Evolutionary conservation across 345 rosid species (phyloP).

Genomic region (Populus simonii): DNA sequence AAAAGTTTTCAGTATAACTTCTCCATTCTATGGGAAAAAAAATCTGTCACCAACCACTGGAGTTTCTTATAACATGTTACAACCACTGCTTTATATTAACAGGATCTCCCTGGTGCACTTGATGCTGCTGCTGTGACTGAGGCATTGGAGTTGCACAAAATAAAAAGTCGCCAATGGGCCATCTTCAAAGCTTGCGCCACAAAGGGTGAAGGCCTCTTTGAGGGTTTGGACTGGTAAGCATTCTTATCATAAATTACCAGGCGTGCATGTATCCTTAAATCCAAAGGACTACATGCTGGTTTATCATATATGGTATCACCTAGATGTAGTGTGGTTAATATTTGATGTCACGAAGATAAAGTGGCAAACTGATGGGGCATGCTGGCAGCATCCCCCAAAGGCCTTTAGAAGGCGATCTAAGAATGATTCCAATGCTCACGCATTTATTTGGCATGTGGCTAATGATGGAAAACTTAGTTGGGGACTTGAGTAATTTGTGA

Average conservation of each 20-base stretch:
- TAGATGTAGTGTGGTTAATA: not conserved
- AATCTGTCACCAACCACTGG: not conserved
- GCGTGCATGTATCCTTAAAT: not conserved
- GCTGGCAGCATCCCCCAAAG: too few relatives aligned
- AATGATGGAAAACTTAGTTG: too few relatives aligned
- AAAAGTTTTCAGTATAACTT: not conserved
- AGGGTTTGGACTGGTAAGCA: constrained; percentile 30
- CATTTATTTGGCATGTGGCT: too few relatives aligned
- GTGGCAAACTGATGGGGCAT: not conserved
- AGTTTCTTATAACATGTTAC: not conserved
- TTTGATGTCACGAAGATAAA: not conserved
- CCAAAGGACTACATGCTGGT: not conserved
- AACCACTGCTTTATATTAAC: not conserved
- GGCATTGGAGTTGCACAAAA: constrained; percentile 28
- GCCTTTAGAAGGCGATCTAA: too few relatives aligned
- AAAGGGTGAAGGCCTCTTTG: constrained; percentile 28
- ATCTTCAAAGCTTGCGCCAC: constrained; percentile 28
- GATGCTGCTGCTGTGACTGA: constrained; percentile 27
- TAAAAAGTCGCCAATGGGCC: constrained; percentile 28
- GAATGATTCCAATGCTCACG: too few relatives aligned
- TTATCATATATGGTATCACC: not conserved
- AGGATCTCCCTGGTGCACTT: constrained; percentile 25
- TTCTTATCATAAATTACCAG: not conserved
- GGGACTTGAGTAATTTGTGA: too few relatives aligned
- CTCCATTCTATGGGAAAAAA: not conserved